These are phyloP conservation scores for Cryptococcus jaspeensis DNA, from an alignment of 1,284 basidiomycete genomes.

Conservation along the genomic window DNA sequence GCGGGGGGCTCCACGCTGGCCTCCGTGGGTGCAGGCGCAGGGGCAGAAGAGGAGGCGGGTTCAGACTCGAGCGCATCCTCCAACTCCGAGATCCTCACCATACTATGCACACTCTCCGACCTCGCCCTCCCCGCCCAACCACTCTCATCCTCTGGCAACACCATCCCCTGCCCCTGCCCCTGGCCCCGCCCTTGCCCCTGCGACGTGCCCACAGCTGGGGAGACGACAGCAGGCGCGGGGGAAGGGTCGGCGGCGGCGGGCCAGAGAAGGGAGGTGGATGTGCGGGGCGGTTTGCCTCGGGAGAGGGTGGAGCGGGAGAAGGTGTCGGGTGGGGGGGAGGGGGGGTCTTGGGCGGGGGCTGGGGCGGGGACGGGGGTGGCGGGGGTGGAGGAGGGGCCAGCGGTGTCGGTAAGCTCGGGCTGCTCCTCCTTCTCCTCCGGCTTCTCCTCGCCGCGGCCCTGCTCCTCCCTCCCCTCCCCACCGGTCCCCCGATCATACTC, in stretches of 20 bases:
- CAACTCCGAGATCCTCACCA: neutral
- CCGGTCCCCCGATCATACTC: neutral
- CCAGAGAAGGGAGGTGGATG: neutral
- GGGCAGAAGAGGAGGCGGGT: neutral
- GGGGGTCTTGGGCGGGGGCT: neutral
- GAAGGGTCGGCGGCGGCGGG: neutral
- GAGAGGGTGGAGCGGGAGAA: neutral
- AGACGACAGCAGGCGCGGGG: neutral
- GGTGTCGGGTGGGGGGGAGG: neutral
- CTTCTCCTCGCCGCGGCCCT: constrained; percentile 10
- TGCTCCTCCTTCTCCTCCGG: constrained; percentile 3
- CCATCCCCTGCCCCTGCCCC: neutral
- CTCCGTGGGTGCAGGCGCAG: neutral
- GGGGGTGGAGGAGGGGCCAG: neutral
- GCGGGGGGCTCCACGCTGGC: constrained; percentile 1
- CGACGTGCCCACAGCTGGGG: neutral
- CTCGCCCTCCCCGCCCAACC: too few species aligned
- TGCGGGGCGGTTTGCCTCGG: neutral
- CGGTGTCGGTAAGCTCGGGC: neutral
- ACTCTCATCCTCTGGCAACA: too few species aligned
- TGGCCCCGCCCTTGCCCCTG: neutral
- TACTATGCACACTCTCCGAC: too few species aligned
- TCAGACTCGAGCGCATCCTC: neutral
- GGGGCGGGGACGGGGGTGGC: neutral
- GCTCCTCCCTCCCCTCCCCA: constrained; percentile 12